Conservation (phyloP, 805 yeast genomes). For the Hanseniaspora hatyaiensis region DNA sequence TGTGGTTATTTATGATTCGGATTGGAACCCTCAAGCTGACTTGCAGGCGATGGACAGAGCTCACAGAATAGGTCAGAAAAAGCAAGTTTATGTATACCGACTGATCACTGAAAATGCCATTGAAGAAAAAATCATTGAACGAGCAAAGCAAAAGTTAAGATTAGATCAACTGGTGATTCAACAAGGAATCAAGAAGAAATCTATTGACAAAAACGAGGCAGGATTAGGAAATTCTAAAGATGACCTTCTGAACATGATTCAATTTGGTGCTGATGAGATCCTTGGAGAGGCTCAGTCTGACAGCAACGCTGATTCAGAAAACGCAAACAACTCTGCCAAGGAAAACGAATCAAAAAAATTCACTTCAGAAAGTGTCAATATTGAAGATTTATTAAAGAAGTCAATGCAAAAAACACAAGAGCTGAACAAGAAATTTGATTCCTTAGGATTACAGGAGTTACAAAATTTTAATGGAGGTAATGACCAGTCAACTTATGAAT, state of each 20-base stretch:
- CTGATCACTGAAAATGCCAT: slow-evolving; percentile 92
- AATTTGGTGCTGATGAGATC: slow-evolving; percentile 86
- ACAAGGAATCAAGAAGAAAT: slow-evolving; percentile 43
- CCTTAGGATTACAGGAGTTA: slow-evolving; percentile 82
- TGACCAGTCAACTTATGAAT: slow-evolving; percentile 82
- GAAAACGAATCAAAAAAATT: not conserved
- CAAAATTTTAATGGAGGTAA: slow-evolving; percentile 67
- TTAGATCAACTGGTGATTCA: slow-evolving; percentile 92
- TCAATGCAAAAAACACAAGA: slow-evolving; percentile 75
- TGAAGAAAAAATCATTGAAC: slow-evolving; percentile 88
- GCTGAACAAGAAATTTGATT: slow-evolving; percentile 69
- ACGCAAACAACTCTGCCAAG: slow-evolving; percentile 21
- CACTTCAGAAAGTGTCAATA: slow-evolving; percentile 42
- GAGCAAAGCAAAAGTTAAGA: slow-evolving; percentile 89
- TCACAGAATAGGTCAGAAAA: slow-evolving; percentile 92
- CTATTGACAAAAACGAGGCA: slow-evolving; percentile 20
- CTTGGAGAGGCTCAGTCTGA: too few relatives aligned
- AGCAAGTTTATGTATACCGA: slow-evolving; percentile 84
- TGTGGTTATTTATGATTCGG: slow-evolving; percentile 80
- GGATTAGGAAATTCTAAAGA: slow-evolving; percentile 55
- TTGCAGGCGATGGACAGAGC: slow-evolving; percentile 98
- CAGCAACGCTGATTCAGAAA: slow-evolving; percentile 26
- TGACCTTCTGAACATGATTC: slow-evolving; percentile 88
- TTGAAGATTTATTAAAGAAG: slow-evolving; percentile 65
- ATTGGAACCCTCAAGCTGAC: slow-evolving; percentile 98